Evolutionary conservation across 768 basidiomycete genomes (phyloP), one percentile per base, ranked within the genome.

Genomic region (Suillus discolor): DNA sequence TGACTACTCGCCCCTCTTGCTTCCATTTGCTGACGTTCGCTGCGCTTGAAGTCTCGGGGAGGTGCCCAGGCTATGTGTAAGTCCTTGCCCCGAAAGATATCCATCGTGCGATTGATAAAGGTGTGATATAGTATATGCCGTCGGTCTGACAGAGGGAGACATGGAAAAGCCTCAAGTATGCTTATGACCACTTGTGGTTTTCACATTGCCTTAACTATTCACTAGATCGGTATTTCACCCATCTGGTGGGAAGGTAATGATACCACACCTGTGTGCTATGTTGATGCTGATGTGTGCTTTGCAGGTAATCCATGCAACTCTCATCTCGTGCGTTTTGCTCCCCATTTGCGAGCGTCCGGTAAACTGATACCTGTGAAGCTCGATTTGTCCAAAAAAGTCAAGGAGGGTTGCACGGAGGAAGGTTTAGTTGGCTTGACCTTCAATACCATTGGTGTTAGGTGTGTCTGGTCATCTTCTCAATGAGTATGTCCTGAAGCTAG

Each of bases 221-320:
- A 25, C 73, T 49, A 94, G 90, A 89, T 96, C 71, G 94, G 94
- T 55, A 93, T 96, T 72, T 91, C 91, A 38, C 89, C 92, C 4
- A 84, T 94, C 62, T 96, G 93, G 93, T 96, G 93, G 92, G 93
- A 95, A 84, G 93, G 93, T 90, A 69, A 66, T 89, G 67, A 66
- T 62, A 12, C 12, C 54, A 55, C 42, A 42, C 20, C 47, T 45
- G 1, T 28, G 57, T n/a, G 25, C 25, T 13, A 49, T 25, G 25
- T 47, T 18, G 9, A 12, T 41, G 8, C 39, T 59, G 39, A 59
- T 41, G 16, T 59, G 49, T 53, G 31, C 36, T 44, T 61, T 28
- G 20, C 67, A 90, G 92, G 93, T 45, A 95, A 94, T 74, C 93
- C 93, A 4, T 96, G 94, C 75, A 96, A 96, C 72, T 83, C 82